phyloP scores from a whole-genome alignment of 1,284 basidiomycete species.

The Afroboletus lepidellus region DNA sequence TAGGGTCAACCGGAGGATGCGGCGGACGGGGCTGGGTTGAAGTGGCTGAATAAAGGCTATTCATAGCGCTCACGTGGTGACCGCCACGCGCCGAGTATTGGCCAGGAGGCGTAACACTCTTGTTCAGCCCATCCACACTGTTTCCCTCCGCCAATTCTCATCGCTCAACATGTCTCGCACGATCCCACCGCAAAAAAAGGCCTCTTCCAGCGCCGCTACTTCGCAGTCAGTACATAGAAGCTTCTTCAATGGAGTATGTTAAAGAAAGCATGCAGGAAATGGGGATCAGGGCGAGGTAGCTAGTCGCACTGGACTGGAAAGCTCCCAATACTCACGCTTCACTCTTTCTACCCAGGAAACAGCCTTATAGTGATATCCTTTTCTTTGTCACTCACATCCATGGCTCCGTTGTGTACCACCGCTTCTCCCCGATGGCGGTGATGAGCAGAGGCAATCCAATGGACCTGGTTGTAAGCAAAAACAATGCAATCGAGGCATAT shows the following conservation, averaged over 20 bases:
- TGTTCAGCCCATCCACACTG: conserved; percentile 34
- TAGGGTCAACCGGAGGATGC: neutral
- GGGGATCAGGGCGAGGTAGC: conserved; percentile 31
- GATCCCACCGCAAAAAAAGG: conserved; percentile 16
- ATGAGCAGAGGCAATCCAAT: conserved; percentile 12
- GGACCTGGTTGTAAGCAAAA: conserved; percentile 10
- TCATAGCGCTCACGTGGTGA: conserved; percentile 29
- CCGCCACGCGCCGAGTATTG: conserved; percentile 32
- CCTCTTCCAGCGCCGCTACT: neutral
- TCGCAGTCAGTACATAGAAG: neutral
- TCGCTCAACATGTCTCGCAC: conserved; percentile 22
- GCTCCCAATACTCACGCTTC: conserved; percentile 9
- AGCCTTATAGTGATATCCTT: neutral
- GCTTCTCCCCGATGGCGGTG: conserved; percentile 23
- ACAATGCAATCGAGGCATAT: conserved; percentile 16
- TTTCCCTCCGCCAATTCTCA: conserved; percentile 31
- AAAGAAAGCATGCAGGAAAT: conserved; percentile 3
- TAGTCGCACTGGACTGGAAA: conserved; percentile 6
- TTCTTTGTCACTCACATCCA: neutral
- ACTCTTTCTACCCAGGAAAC: neutral
- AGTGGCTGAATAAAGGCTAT: conserved; percentile 19
- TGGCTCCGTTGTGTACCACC: conserved; percentile 1
- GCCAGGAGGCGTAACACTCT: conserved; percentile 35
- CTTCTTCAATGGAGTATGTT: neutral
- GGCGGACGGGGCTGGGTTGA: neutral